Conservation (phyloP, 1,284 basidiomycete species). For the Ceratobasidium sp. region DNA sequence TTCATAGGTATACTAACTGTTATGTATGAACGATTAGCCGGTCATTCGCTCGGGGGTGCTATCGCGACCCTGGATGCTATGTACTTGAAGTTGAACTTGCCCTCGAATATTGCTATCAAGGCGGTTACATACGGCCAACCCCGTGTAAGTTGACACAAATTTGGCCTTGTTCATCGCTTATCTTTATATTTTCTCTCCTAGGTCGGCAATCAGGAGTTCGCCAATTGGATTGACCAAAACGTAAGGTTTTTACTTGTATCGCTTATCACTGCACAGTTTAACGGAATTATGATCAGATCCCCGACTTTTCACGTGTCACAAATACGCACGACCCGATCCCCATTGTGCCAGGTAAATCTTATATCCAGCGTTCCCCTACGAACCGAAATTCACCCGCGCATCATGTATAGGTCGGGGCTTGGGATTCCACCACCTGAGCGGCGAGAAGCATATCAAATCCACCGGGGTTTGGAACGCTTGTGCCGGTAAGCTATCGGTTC, state of each 20-base stretch:
- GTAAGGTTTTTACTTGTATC: neutral
- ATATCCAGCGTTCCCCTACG: neutral
- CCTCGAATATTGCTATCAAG: conserved; percentile 56
- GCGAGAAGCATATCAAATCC: conserved; percentile 68
- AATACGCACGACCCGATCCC: conserved; percentile 62
- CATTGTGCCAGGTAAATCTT: conserved; percentile 58
- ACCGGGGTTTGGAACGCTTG: conserved; percentile 61
- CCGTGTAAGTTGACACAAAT: conserved; percentile 56
- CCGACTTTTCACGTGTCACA: conserved; percentile 61
- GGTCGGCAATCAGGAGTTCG: conserved; percentile 72
- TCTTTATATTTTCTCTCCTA: conserved; percentile 46
- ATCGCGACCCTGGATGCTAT: conserved; percentile 64
- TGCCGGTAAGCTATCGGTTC: no score
- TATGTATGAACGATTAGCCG: neutral
- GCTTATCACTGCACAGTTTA: neutral
- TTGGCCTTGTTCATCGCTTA: neutral
- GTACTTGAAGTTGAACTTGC: conserved; percentile 61
- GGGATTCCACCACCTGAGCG: conserved; percentile 65
- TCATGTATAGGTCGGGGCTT: conserved; percentile 54
- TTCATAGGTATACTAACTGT: conserved; percentile 65
- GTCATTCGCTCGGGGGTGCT: conserved; percentile 62
- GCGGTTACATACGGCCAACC: conserved; percentile 67
- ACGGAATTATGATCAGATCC: conserved; percentile 48
- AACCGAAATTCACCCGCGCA: neutral
- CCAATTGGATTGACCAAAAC: conserved; percentile 66